These are phyloP conservation scores for Penicillium steckii DNA, from an alignment of 495 filamentous ascomycete species.

Conservation along the genomic window DNA sequence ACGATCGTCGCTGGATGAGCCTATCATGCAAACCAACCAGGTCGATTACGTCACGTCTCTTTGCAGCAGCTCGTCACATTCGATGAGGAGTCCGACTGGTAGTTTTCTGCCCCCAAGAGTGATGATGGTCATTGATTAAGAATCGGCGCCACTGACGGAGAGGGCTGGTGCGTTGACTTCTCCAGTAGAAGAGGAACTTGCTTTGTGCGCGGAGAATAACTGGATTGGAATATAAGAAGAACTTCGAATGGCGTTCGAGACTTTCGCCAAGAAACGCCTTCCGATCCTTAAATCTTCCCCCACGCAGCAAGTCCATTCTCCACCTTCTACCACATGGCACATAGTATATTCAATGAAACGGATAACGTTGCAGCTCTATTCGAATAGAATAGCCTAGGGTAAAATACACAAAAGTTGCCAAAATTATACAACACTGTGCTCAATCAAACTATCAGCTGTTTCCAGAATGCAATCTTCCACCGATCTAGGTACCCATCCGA, in stretches of 20 bases:
- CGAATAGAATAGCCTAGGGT: too few relatives aligned
- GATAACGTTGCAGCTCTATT: too few relatives aligned
- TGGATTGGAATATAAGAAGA: not conserved
- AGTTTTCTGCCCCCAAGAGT: not conserved
- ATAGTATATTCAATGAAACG: too few relatives aligned
- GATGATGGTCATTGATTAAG: too few relatives aligned
- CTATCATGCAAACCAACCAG: slow-evolving; percentile 5
- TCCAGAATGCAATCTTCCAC: too few relatives aligned
- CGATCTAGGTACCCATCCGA: too few relatives aligned
- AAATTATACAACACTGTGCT: too few relatives aligned
- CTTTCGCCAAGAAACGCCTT: not conserved
- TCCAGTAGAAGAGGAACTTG: too few relatives aligned
- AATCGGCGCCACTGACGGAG: slow-evolving; percentile 2
- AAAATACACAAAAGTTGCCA: too few relatives aligned
- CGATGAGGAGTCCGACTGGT: not conserved
- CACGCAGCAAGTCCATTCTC: not conserved
- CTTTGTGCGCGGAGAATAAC: too few relatives aligned
- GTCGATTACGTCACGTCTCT: slow-evolving; percentile 10
- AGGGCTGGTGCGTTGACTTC: not conserved
- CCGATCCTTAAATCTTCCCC: not conserved
- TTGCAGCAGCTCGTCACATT: not conserved
- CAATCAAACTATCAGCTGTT: too few relatives aligned
- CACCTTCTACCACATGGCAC: not conserved
- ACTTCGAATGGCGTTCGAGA: not conserved
- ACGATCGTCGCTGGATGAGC: slow-evolving; percentile 6